A percentile compares a stretch with the other conserved stretches of the same genome.
Evolutionary conservation across 78 protist genomes (phyloP).

Genomic region (Dictyostelium brefeldianum): DNA sequence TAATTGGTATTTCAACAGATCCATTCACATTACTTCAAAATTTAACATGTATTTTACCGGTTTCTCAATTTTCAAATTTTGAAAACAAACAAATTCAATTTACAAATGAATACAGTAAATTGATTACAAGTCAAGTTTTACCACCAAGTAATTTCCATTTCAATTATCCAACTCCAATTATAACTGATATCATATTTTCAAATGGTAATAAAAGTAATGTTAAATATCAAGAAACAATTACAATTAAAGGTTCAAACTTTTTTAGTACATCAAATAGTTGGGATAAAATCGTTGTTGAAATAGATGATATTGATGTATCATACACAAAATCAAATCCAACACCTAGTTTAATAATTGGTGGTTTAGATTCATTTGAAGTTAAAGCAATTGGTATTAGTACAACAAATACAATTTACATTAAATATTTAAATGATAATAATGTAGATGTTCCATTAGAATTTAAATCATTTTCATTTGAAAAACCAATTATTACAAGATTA

Average conservation of each 20-base stretch:
- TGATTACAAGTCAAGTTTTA: background rate
- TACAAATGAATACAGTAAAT: background rate
- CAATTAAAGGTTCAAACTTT: background rate
- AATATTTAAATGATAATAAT: no score
- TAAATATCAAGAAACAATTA: background rate
- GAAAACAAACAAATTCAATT: no score
- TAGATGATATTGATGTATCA: background rate
- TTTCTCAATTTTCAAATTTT: no score
- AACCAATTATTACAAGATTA: background rate
- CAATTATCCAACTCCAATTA: background rate
- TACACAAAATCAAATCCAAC: background rate
- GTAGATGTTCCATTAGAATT: no score
- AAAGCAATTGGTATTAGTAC: background rate
- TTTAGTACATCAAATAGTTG: no score
- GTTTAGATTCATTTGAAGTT: background rate
- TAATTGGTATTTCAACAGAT: background rate
- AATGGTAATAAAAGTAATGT: background rate
- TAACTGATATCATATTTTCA: background rate
- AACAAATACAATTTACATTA: no score
- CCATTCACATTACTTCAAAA: no score
- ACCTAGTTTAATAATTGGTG: background rate
- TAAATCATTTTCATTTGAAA: background rate
- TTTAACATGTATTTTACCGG: background rate
- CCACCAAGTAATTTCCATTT: background rate
- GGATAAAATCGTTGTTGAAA: background rate